Conservation (phyloP, 208 protist genomes). For the Leishmania martiniquensis region DNA sequence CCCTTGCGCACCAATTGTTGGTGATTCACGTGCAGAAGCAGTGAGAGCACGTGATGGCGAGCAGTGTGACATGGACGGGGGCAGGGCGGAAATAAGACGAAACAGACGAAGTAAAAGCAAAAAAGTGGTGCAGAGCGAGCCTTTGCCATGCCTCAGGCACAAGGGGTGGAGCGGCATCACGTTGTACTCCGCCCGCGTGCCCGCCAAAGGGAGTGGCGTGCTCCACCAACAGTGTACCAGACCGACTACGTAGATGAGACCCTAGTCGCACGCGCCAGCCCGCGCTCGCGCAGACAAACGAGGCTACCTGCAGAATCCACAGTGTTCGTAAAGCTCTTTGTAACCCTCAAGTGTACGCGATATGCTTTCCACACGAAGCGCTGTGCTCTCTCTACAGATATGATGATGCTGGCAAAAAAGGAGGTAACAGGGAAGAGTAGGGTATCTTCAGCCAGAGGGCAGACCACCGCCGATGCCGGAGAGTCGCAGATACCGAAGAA, state of each 20-base stretch:
- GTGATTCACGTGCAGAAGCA: neutral
- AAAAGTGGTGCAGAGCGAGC: neutral
- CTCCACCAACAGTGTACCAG: no score
- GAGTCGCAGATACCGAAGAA: no score
- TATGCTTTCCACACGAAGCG: neutral
- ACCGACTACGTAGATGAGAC: neutral
- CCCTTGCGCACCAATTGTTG: neutral
- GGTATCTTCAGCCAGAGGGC: no score
- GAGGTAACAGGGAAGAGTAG: no score
- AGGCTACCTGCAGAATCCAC: neutral
- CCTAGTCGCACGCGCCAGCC: neutral
- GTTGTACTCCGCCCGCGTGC: neutral
- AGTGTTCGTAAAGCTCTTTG: neutral
- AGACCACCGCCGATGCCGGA: neutral
- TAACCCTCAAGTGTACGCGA: neutral
- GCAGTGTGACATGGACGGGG: neutral
- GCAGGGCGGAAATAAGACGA: conserved; percentile 5
- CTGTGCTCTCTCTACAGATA: neutral
- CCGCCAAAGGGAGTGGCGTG: neutral
- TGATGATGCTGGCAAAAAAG: no score
- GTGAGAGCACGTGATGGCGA: neutral
- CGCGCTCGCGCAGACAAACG: neutral
- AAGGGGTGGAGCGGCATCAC: neutral
- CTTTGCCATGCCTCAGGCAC: neutral
- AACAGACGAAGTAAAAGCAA: neutral